Evolutionary conservation across 257 asterid species (phyloP).

Genomic region (Schizonepeta tenuifolia): DNA sequence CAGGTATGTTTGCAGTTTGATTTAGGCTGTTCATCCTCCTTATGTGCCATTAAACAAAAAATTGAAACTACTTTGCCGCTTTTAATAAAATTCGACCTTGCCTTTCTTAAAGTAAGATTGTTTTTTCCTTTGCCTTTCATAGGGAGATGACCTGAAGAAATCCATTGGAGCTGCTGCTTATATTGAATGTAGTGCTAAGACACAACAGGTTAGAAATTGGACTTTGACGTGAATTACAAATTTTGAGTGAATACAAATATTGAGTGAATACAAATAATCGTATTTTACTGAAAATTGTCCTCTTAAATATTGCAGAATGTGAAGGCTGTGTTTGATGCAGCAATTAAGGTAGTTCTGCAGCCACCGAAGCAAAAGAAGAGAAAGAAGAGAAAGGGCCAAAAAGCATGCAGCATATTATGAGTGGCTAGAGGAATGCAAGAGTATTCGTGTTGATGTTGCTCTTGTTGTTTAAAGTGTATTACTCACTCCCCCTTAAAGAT

Average conservation of each 20-base stretch:
- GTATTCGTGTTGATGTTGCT: not conserved
- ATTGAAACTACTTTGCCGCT: constrained; percentile 2
- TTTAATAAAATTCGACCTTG: not conserved
- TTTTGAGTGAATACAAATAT: not conserved
- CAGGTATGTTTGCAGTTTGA: constrained; percentile 46
- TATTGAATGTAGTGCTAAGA: constrained; percentile 81
- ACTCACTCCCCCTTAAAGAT: constrained; percentile 12
- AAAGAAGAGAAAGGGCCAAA: constrained; percentile 78
- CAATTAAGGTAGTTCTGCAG: constrained; percentile 72
- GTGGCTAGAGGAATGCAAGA: constrained; percentile 9
- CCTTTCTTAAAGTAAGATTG: constrained; percentile 6
- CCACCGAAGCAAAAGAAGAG: constrained; percentile 78
- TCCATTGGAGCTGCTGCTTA: constrained; percentile 72
- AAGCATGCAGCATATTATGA: constrained; percentile 62
- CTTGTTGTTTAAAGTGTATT: constrained; percentile 4
- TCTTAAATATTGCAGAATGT: constrained; percentile 56
- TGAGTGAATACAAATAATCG: not conserved
- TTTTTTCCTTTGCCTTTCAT: constrained; percentile 26
- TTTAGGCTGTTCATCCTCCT: constrained; percentile 12
- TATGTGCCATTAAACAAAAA: not conserved
- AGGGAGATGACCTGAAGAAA: constrained; percentile 81
- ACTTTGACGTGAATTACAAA: not conserved
- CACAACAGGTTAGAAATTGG: constrained; percentile 62
- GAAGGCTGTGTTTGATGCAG: constrained; percentile 80
- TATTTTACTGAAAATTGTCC: not conserved